These are phyloP conservation scores for Clonostachys rosea DNA, from an alignment of 2,329 filamentous ascomycete species.

Conservation along the genomic window DNA sequence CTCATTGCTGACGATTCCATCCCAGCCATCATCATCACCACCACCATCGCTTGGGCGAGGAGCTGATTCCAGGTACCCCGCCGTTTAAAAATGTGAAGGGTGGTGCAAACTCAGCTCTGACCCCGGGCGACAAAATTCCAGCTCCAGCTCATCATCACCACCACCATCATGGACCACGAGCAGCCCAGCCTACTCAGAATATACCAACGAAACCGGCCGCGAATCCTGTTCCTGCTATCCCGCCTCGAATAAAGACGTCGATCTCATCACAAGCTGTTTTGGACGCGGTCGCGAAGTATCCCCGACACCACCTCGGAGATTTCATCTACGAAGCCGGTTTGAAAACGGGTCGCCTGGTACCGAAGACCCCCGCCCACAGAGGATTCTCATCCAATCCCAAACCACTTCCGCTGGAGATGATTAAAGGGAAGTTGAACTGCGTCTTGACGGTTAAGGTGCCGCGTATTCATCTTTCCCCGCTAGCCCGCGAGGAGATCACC, in stretches of 20 bases:
- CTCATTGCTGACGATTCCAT: not conserved
- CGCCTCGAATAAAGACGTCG: constrained; percentile 59
- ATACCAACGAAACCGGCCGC: too few species aligned
- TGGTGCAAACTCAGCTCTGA: constrained; percentile 30
- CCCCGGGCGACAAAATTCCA: constrained; percentile 35
- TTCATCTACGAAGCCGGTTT: constrained; percentile 74
- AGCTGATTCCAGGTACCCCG: constrained; percentile 7
- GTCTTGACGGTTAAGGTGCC: constrained; percentile 86
- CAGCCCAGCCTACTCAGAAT: constrained; percentile 13
- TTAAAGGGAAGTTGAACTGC: constrained; percentile 77
- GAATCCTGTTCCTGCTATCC: constrained; percentile 20
- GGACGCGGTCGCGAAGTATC: constrained; percentile 64
- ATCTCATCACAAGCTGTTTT: constrained; percentile 68
- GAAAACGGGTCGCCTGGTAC: constrained; percentile 42
- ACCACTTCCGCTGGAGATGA: constrained; percentile 70
- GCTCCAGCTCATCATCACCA: constrained; percentile 36
- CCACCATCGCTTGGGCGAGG: constrained; percentile 43
- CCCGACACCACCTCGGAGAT: constrained; percentile 78
- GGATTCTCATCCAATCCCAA: constrained; percentile 55
- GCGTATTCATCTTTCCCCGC: constrained; percentile 65
- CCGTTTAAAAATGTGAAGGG: constrained; percentile 47
- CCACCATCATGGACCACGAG: constrained; percentile 14
- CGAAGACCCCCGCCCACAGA: constrained; percentile 28
- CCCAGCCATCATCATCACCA: constrained; percentile 55
- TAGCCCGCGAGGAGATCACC: constrained; percentile 79